Percentiles rank a stretch among this genome's conserved stretches.
These are phyloP conservation scores for Porcisia deanei DNA, from an alignment of 208 protist species.

Conservation along the genomic window DNA sequence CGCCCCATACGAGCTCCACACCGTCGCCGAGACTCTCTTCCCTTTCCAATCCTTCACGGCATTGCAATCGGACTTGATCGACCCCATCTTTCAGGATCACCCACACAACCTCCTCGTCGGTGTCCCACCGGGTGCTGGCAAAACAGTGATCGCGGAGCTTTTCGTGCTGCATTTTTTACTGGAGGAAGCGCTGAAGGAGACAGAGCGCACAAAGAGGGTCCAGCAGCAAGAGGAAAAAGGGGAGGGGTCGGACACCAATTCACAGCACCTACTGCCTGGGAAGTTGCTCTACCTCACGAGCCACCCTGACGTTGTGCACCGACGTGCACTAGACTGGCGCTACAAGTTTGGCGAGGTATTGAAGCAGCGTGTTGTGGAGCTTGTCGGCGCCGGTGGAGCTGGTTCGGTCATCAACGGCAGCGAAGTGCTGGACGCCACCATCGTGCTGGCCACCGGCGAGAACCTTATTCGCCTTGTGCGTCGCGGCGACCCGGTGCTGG, in stretches of 20 bases:
- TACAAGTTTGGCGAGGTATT: constrained; percentile 82
- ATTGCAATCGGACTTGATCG: constrained; percentile 95
- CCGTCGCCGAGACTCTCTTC: constrained; percentile 71
- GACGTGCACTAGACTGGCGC: constrained; percentile 78
- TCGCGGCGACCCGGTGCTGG: constrained; percentile 36
- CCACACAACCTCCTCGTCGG: constrained; percentile 96
- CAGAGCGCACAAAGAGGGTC: constrained; percentile 10
- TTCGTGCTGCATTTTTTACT: constrained; percentile 85
- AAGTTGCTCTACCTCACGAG: constrained; percentile 86
- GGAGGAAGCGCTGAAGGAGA: constrained; percentile 45
- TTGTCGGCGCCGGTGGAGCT: constrained; percentile 17
- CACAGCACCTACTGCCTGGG: constrained; percentile 10
- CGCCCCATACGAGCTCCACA: constrained; percentile 81
- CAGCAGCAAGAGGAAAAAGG: background rate
- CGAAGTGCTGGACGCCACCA: constrained; percentile 38
- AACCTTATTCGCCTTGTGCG: constrained; percentile 58
- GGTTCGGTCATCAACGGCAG: background rate
- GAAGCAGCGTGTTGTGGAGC: constrained; percentile 53
- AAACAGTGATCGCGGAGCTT: constrained; percentile 90
- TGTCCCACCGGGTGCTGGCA: constrained; percentile 95
- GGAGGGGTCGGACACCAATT: background rate
- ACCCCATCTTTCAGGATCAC: constrained; percentile 93
- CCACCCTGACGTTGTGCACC: constrained; percentile 63
- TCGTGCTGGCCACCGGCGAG: constrained; percentile 65
- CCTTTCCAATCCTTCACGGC: constrained; percentile 95